These are phyloP conservation scores for Elaeis guineensis DNA, from an alignment of 176 grass and related monocot species.

Conservation along the genomic window DNA sequence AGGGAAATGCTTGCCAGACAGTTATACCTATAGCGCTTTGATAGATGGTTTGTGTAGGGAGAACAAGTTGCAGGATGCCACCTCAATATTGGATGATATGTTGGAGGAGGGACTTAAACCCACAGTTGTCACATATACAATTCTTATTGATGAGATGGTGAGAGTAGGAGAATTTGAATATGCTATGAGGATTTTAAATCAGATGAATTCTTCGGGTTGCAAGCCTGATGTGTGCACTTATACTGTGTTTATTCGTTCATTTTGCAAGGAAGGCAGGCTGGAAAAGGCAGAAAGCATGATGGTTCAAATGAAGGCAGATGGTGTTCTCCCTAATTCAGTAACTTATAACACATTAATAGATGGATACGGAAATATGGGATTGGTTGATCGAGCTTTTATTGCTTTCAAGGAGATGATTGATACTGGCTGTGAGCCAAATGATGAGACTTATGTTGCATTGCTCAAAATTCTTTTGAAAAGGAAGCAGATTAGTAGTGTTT, in stretches of 20 bases:
- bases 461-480: conserved; percentile 50
- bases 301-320: conserved; percentile 40
- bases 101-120: conserved; percentile 49
- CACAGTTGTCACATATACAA: conserved; percentile 54
- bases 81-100: conserved; percentile 53
- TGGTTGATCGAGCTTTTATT: conserved; percentile 40
- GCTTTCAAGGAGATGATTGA: conserved; percentile 53
- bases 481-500: conserved; percentile 26
- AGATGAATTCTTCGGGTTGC: conserved; percentile 48
- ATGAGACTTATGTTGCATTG: conserved; percentile 52
- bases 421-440: conserved; percentile 52
- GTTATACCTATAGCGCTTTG: conserved; percentile 50
- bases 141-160: conserved; percentile 59
- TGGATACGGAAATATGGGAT: conserved; percentile 54
- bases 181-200: conserved; percentile 43
- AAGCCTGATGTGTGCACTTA: conserved; percentile 62
- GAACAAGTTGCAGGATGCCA: conserved; percentile 49
- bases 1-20: conserved; percentile 40
- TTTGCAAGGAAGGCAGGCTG: conserved; percentile 58
- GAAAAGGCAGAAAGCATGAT: conserved; percentile 63
- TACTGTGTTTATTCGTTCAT: conserved; percentile 59
- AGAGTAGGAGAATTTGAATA: conserved; percentile 38
- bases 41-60: conserved; percentile 76
- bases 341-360: conserved; percentile 78
- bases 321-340: conserved; percentile 54